Conservation (phyloP, 2,329 filamentous ascomycete genomes). For the Diplocarpon rosae region DNA sequence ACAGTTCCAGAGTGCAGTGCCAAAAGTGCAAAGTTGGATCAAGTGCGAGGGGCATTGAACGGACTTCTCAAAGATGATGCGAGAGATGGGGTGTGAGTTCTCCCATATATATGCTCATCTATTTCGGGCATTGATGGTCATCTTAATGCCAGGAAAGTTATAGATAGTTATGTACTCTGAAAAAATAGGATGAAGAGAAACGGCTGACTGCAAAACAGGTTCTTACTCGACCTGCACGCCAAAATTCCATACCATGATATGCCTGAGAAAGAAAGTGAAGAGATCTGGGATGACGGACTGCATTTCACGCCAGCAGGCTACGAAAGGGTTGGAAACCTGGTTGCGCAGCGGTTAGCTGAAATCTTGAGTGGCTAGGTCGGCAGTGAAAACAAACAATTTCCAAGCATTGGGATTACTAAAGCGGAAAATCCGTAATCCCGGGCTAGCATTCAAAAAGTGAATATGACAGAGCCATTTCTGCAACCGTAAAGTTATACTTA, state of each 20-base stretch:
- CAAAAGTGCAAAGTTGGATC: constrained; percentile 24
- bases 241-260: constrained; percentile 45
- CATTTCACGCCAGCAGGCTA: constrained; percentile 51
- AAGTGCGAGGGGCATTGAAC: constrained; percentile 39
- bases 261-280: constrained; percentile 32
- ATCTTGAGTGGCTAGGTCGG: constrained; percentile 28
- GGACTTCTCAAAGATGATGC: constrained; percentile 30
- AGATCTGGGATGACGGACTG: constrained; percentile 51
- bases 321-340: constrained; percentile 46
- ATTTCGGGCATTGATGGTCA: neutral
- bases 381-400: neutral
- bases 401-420: neutral
- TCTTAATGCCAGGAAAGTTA: neutral
- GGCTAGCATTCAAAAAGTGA: too few species aligned
- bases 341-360: constrained; percentile 42
- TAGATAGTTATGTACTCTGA: too few species aligned
- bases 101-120: neutral
- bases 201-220: neutral
- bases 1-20: constrained; percentile 44
- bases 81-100: constrained; percentile 11
- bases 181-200: too few species aligned
- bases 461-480: too few species aligned
- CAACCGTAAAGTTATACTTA: too few species aligned
- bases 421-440: too few species aligned
- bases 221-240: constrained; percentile 41